Base-by-base conservation (phyloP, 2,329 filamentous ascomycete species). In the Diplodia corticola region DNA sequence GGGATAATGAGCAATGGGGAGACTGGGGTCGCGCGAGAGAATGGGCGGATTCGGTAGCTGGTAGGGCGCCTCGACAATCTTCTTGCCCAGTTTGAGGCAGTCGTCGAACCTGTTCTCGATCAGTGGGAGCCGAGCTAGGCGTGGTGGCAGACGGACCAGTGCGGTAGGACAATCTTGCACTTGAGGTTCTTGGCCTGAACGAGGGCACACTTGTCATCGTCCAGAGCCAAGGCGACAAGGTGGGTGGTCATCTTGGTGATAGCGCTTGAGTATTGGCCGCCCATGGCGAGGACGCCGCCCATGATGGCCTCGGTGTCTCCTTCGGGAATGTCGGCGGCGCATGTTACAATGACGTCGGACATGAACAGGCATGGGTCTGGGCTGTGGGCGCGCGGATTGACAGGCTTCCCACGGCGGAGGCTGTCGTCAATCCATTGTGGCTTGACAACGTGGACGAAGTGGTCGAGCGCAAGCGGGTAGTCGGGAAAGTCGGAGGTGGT, bases 351-450 rank as follows among this genome's bases (percentile, higher is more conserved):
- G 49, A 98, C 90, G 71, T 92, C 89, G 61, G 91, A 91, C 79
- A 99, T 91, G 76, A 97, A 95, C 75, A 97, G 88, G 67, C 90
- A 87, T 1, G 94, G 93, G 73, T 99, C 95, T 1, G 95, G 95
- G 53, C 90, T 97, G 77, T 90, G 96, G 17, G 92, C 91, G 48
- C 94, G 88, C 10, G 93, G 87, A 71, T 92, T 92, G 37, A 89
- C 89, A 64, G 90, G 83, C 75, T 90, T 93, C 66, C 83, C 83
- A 71, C 89, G 90, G 24, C 83, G 77, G 2, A 97, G 77, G 4
- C 91, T 95, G 26, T 84, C 83, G 3, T 86, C 84, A 54, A 97
- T 86, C 94, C 95, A 99, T 66, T 86, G 82, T 3, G 91, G 88
- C 69, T 88, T 93, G 30, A 98, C 89, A 1, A 98, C 91, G 12